Evolutionary conservation across 768 basidiomycete genomes (phyloP), one percentile per base, ranked within the genome.

Genomic region (Psilocybe cubensis): DNA sequence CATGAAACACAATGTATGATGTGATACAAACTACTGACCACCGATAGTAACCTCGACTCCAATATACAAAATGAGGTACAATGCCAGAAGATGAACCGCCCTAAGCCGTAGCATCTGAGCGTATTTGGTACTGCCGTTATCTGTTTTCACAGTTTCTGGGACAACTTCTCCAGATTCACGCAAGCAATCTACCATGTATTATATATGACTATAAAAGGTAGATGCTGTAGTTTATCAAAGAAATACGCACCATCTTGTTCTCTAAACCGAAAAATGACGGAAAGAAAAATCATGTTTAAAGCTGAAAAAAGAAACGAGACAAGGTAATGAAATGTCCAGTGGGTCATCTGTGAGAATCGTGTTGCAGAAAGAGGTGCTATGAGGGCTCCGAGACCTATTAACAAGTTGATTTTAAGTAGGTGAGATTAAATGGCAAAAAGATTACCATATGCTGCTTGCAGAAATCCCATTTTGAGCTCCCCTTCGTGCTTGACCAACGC

Each of bases 251-350:
- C 85, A 64, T 92, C 86, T 66, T 92, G 89, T 0, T 71, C 79
- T 65, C 83, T 86, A 44, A 88, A 73, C 11, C 83, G 79, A 70
- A 95, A 93, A 2, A 89, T 82, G 3, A 64, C 54, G 2, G 79
- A 61, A 3, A 93, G 70, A 4, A 83, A 51, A 6, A 78, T n/a
- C 0, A 78, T 72, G 61, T 89, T 92, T 38, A 75, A 58, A n/a
- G 84, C 52, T 0, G 89, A 84, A 12, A 94, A 59, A 0, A 81
- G 84, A 1, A 93, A 70, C 0, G 90, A 90, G 2, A 75, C 74
- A n/a, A 92, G 77, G 63, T 88, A 95, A 68, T 94, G 88, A 67
- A 88, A 87, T 0, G 86, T 89, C 92, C 92, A 94, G 29, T 73
- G 78, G 1, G 62, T 68, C 35, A 82, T 66, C 52, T 84, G 82